Conservation (phyloP, 305 asterid genomes). For the Fraxinus xanthoxyloides region DNA sequence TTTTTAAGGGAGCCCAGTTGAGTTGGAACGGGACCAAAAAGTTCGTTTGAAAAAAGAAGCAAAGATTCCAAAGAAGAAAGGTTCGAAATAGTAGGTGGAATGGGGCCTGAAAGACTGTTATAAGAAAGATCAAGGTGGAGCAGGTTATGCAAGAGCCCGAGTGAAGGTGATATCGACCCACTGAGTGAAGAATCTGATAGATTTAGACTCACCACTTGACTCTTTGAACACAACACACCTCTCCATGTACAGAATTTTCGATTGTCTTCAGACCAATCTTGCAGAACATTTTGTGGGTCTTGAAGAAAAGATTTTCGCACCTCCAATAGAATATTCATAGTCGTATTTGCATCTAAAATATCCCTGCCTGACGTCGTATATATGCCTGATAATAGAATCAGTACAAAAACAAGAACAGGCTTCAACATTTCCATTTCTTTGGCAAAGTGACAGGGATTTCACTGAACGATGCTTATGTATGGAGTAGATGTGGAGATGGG, state of each 20-base stretch:
- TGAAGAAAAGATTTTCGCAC: constrained; percentile 45
- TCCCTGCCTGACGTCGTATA: constrained; percentile 24
- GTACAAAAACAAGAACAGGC: constrained; percentile 10
- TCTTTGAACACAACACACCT: constrained; percentile 51
- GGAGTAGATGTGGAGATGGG: constrained; percentile 11
- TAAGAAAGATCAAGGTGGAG: constrained; percentile 81
- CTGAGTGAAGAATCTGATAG: constrained; percentile 52
- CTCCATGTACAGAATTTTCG: constrained; percentile 59
- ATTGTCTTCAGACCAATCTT: constrained; percentile 52
- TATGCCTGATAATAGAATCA: constrained; percentile 17
- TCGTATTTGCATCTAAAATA: constrained; percentile 18
- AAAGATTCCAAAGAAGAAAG: constrained; percentile 61
- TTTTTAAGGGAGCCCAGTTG: constrained; percentile 40
- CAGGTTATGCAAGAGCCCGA: constrained; percentile 59
- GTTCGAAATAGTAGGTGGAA: constrained; percentile 78
- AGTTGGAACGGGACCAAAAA: constrained; percentile 77
- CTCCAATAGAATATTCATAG: constrained; percentile 43
- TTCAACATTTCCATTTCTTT: constrained; percentile 25
- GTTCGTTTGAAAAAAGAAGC: constrained; percentile 75
- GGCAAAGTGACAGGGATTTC: constrained; percentile 5
- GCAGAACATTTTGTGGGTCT: constrained; percentile 51
- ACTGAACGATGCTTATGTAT: constrained; percentile 21
- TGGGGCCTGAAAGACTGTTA: constrained; percentile 73
- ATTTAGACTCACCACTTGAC: constrained; percentile 37
- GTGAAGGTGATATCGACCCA: constrained; percentile 69